Conservation (phyloP, 768 basidiomycete genomes). For the Bullera alba region DNA sequence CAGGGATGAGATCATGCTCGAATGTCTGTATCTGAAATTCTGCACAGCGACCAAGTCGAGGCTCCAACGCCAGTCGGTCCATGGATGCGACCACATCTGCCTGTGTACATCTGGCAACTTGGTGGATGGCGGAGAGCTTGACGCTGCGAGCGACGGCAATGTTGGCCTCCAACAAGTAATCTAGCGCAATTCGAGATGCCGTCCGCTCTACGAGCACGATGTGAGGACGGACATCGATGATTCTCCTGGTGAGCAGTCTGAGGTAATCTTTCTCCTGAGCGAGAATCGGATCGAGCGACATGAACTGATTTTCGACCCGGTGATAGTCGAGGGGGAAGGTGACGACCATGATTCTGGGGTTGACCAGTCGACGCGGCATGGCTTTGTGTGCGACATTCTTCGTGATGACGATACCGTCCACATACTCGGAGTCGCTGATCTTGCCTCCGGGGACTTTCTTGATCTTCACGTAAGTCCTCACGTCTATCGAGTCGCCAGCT, state of each 20-base stretch:
- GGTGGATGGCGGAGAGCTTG: conserved; percentile 76
- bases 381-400: conserved; percentile 96
- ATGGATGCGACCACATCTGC: conserved; percentile 92
- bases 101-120: conserved; percentile 88
- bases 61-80: conserved; percentile 84
- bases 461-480: conserved; percentile 90
- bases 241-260: conserved; percentile 74
- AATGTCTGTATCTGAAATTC: conserved; percentile 85
- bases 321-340: conserved; percentile 90
- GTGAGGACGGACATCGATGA: conserved; percentile 85
- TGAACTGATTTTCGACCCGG: conserved; percentile 64
- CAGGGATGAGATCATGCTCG: conserved; percentile 90
- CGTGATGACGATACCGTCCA: conserved; percentile 92
- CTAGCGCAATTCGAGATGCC: conserved; percentile 82
- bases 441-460: conserved; percentile 95
- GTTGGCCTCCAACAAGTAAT: conserved; percentile 72
- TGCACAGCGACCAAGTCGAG: conserved; percentile 78
- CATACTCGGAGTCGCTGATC: conserved; percentile 89
- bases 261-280: conserved; percentile 91
- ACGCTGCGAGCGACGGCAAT: conserved; percentile 87
- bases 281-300: conserved; percentile 83
- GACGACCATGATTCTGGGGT: conserved; percentile 91
- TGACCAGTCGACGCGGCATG: conserved; percentile 73
- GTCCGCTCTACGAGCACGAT: conserved; percentile 85
- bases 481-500: conserved; percentile 89